phyloP scores from a whole-genome alignment of 495 filamentous ascomycete genomes.

The Podospora comata region DNA sequence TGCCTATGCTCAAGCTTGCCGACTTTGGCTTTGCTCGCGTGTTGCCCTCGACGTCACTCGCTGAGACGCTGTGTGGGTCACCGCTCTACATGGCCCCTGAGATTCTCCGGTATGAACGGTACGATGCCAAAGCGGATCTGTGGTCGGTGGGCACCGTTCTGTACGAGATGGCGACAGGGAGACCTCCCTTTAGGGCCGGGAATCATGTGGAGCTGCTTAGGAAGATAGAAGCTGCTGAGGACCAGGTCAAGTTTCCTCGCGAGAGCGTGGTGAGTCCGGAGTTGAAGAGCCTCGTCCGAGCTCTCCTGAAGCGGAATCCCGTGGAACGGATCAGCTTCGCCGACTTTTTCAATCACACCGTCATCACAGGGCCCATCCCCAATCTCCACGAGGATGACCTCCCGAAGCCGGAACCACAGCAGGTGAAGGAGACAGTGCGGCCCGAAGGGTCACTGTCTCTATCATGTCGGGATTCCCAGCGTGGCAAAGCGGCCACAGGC shows the following conservation, averaged over 20 bases:
- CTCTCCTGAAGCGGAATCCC: slow-evolving; percentile 78
- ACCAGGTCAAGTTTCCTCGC: slow-evolving; percentile 76
- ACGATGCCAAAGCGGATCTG: slow-evolving; percentile 92
- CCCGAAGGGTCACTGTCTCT: slow-evolving; percentile 30
- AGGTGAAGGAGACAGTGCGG: background rate
- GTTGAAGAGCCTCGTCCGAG: slow-evolving; percentile 77
- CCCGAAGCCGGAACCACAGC: slow-evolving; percentile 32
- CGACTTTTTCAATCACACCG: slow-evolving; percentile 70
- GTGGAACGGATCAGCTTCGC: slow-evolving; percentile 79
- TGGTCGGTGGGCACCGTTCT: slow-evolving; percentile 97
- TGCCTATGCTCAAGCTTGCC: slow-evolving; percentile 94
- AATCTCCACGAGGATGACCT: slow-evolving; percentile 75
- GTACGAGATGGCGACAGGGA: slow-evolving; percentile 90
- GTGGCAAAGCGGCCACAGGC: background rate
- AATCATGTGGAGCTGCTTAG: slow-evolving; percentile 94
- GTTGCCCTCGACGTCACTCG: slow-evolving; percentile 80
- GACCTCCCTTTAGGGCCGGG: slow-evolving; percentile 82
- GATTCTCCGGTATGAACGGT: slow-evolving; percentile 94
- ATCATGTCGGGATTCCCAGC: slow-evolving; percentile 24
- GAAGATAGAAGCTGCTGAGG: slow-evolving; percentile 82
- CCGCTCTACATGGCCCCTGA: slow-evolving; percentile 98
- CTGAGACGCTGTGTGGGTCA: slow-evolving; percentile 96
- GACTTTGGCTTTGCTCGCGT: slow-evolving; percentile 97
- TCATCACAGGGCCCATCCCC: slow-evolving; percentile 78
- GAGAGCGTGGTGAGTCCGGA: slow-evolving; percentile 67